phyloP scores from a whole-genome alignment of 1,139 yeast genomes.

The Kurtzmaniella quercitrusa region DNA sequence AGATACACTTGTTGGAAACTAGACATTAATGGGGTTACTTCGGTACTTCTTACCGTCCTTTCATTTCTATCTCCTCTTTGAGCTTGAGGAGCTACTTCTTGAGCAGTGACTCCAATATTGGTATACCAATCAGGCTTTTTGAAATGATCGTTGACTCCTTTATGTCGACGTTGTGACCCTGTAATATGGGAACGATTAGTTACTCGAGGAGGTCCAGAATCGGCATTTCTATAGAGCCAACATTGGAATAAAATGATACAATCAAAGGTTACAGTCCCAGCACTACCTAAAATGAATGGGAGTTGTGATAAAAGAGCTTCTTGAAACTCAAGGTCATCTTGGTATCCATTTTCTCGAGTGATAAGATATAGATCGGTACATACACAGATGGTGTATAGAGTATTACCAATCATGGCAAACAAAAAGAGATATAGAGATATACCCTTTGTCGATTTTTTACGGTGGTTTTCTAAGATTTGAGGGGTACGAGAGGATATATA shows the following conservation, averaged over 20 bases:
- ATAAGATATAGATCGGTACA: conserved; percentile 23
- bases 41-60: background rate
- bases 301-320: conserved; percentile 21
- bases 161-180: background rate
- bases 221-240: conserved; percentile 17
- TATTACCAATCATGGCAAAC: conserved; percentile 35
- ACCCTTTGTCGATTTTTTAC: conserved; percentile 30
- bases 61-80: background rate
- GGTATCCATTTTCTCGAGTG: conserved; percentile 5
- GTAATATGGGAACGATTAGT: conserved; percentile 3
- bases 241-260: conserved; percentile 29
- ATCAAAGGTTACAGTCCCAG: conserved; percentile 36
- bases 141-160: conserved; percentile 14
- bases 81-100: background rate
- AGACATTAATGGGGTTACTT: background rate
- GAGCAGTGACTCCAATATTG: conserved; percentile 10
- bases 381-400: conserved; percentile 32
- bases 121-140: conserved; percentile 40
- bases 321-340: conserved; percentile 7
- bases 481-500: conserved; percentile 78
- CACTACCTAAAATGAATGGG: conserved; percentile 35
- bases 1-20: background rate
- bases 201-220: conserved; percentile 2
- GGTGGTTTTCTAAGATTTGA: conserved; percentile 50
- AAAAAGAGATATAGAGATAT: conserved; percentile 32